A percentile compares a stretch with the other conserved stretches of the same genome.
Conservation (phyloP, 2,329 filamentous ascomycete species). For the Aspergillus uvarum region DNA sequence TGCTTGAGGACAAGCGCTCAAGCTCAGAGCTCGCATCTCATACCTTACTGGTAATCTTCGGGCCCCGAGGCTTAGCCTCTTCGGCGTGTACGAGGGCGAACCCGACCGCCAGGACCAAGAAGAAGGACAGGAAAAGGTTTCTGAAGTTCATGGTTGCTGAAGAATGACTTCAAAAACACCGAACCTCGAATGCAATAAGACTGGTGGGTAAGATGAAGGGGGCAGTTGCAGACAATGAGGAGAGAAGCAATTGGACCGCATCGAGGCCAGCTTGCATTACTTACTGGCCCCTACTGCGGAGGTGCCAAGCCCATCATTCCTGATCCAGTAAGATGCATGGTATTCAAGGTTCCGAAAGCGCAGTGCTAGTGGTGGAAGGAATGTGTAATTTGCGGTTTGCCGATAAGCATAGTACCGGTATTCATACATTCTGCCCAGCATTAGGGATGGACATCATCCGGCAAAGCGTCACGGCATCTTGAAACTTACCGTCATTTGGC, state of each 20-base stretch:
- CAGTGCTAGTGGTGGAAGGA: no score
- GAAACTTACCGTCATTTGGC: conserved; percentile 8
- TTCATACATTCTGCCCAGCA: neutral
- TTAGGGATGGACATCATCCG: neutral
- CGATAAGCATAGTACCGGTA: neutral
- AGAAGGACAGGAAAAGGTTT: conserved; percentile 58
- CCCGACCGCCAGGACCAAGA: conserved; percentile 72
- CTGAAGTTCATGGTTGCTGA: conserved; percentile 36
- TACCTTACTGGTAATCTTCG: conserved; percentile 92
- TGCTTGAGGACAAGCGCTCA: neutral
- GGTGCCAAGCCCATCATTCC: conserved; percentile 15
- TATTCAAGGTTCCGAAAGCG: no score
- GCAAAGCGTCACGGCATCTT: neutral
- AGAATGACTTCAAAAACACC: conserved; percentile 11
- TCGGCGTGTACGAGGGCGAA: conserved; percentile 70
- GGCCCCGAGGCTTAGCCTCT: conserved; percentile 65
- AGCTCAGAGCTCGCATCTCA: conserved; percentile 5
- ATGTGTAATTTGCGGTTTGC: conserved; percentile 14
- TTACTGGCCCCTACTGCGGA: conserved; percentile 18
- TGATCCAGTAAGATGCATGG: conserved; percentile 3
- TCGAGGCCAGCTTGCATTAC: conserved; percentile 39
- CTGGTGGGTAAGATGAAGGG: conserved; percentile 5
- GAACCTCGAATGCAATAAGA: conserved; percentile 17
- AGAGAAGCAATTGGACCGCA: conserved; percentile 9
- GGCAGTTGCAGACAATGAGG: conserved; percentile 16